These are phyloP conservation scores for Ceratocystis alfenasii DNA, from an alignment of 2,329 filamentous ascomycete species.

Conservation along the genomic window DNA sequence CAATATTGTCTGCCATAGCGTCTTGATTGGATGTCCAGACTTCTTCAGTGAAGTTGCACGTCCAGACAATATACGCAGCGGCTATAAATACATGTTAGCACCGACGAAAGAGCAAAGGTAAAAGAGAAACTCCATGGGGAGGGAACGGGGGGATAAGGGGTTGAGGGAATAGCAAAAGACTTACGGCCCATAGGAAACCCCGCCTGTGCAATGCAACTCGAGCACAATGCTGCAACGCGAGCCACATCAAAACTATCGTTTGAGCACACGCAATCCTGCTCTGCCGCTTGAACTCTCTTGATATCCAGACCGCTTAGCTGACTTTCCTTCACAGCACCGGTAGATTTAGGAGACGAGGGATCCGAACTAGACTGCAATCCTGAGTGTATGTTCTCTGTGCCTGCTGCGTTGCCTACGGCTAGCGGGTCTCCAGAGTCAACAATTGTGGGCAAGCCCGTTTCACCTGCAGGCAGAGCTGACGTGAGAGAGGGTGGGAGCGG, in stretches of 20 bases:
- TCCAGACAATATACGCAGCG: constrained; percentile 30
- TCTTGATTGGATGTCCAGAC: constrained; percentile 29
- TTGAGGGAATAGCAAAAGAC: constrained; percentile 20
- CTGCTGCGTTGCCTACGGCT: constrained; percentile 23
- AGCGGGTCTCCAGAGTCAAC: constrained; percentile 20
- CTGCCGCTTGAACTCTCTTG: constrained; percentile 25
- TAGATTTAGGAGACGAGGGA: neutral
- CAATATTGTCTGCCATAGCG: constrained; percentile 28
- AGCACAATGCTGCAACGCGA: constrained; percentile 31
- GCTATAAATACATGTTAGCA: constrained; percentile 25
- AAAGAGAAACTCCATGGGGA: neutral
- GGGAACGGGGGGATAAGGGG: neutral
- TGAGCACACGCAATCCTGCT: constrained; percentile 31
- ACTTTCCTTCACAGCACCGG: constrained; percentile 7
- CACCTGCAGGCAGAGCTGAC: neutral
- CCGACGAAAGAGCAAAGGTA: neutral
- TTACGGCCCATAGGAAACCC: constrained; percentile 29
- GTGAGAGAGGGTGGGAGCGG: neutral
- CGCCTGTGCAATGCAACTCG: constrained; percentile 31
- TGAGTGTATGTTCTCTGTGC: constrained; percentile 2
- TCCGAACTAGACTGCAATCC: neutral
- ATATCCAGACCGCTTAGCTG: constrained; percentile 24
- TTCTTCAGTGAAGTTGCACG: constrained; percentile 29
- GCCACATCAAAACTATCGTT: constrained; percentile 34
- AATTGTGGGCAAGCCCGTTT: constrained; percentile 15